Evolutionary conservation across 2,329 filamentous ascomycete species (phyloP).

Genomic region (Zarea fungicola): DNA sequence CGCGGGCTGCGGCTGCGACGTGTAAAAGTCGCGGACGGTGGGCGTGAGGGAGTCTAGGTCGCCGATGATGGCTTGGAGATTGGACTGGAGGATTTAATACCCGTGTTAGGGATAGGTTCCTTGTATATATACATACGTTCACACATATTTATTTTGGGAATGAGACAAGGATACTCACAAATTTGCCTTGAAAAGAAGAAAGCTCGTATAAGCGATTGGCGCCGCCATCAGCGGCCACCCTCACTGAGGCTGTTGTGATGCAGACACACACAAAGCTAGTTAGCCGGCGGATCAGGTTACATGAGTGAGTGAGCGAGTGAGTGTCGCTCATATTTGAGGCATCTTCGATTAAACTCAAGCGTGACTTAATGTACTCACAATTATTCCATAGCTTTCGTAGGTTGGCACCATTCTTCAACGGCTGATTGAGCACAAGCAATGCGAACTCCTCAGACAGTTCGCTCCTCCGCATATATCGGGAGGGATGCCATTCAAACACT

Average conservation of each 20-base stretch:
- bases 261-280: background rate
- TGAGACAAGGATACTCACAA: conserved; percentile 26
- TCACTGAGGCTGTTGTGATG: conserved; percentile 49
- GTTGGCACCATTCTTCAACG: conserved; percentile 39
- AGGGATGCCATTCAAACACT: conserved; percentile 36
- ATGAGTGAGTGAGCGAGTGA: no score
- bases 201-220: conserved; percentile 66
- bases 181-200: conserved; percentile 37
- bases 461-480: conserved; percentile 31
- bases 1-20: conserved; percentile 43
- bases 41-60: conserved; percentile 80
- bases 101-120: conserved; percentile 2
- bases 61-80: conserved; percentile 72
- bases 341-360: background rate
- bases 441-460: conserved; percentile 33
- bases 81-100: conserved; percentile 40
- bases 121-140: no score
- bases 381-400: conserved; percentile 46
- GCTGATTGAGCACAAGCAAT: conserved; percentile 49
- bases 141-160: background rate
- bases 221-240: conserved; percentile 85
- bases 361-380: conserved; percentile 27
- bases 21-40: conserved; percentile 62
- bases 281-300: no score
- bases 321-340: background rate